phyloP scores from a whole-genome alignment of 1,284 basidiomycete genomes.

The Pseudozyma sp. region DNA sequence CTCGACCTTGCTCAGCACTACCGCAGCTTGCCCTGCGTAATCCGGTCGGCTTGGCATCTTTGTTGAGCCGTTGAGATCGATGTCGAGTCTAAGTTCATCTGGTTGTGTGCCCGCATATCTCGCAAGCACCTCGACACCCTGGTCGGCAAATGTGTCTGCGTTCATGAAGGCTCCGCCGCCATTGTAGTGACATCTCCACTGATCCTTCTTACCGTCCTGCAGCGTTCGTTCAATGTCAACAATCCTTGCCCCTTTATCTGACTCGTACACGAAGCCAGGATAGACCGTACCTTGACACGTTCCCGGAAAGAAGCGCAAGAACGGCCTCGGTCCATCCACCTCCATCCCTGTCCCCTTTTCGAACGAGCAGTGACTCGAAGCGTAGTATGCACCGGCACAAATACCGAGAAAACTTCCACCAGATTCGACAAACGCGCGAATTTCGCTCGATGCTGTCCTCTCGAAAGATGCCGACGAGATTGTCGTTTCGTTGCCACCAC shows the following conservation, averaged over 20 bases:
- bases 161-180: slow-evolving; percentile 73
- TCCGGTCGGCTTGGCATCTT: slow-evolving; percentile 5
- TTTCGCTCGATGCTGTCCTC: slow-evolving; percentile 56
- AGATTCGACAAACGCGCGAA: slow-evolving; percentile 76
- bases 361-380: slow-evolving; percentile 71
- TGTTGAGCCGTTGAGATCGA: slow-evolving; percentile 22
- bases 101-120: slow-evolving; percentile 67
- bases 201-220: slow-evolving; percentile 1
- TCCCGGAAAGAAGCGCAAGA: slow-evolving; percentile 75
- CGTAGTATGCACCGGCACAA: slow-evolving; percentile 76
- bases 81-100: slow-evolving; percentile 33
- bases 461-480: slow-evolving; percentile 6
- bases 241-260: slow-evolving; percentile 71
- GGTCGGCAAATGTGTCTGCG: slow-evolving; percentile 47
- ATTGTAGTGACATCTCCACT: slow-evolving; percentile 72
- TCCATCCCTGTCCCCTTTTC: slow-evolving; percentile 72
- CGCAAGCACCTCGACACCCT: slow-evolving; percentile 70
- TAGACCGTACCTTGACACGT: slow-evolving; percentile 74
- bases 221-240: slow-evolving; percentile 62
- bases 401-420: slow-evolving; percentile 79
- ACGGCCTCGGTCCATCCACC: slow-evolving; percentile 72
- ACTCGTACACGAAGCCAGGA: slow-evolving; percentile 74
- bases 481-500: too few species aligned
- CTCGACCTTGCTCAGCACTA: slow-evolving; percentile 73
- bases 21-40: slow-evolving; percentile 71